Conservation (phyloP, 108 stramenopile species). For the Cafeteria roenbergensis region DNA sequence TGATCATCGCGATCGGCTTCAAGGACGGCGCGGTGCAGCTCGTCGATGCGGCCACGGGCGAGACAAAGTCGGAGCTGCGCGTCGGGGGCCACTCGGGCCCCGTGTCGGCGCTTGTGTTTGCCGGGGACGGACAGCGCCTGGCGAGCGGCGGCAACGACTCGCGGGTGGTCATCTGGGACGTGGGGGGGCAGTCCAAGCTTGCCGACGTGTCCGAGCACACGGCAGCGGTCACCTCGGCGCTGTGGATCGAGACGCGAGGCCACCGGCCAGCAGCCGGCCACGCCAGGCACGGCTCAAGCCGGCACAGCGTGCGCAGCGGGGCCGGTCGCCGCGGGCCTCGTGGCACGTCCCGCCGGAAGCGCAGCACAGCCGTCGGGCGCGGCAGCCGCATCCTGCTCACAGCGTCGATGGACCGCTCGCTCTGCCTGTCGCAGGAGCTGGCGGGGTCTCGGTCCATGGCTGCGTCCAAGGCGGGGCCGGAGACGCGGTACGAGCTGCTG, state of each 20-base stretch:
- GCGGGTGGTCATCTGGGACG: constrained; percentile 3
- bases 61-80: not conserved
- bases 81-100: not conserved
- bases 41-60: not conserved
- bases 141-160: not conserved
- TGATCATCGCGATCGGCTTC: constrained; percentile 3
- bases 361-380: too few species aligned
- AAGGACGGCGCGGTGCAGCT: not conserved
- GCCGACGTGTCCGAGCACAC: not conserved
- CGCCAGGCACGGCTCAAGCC: too few species aligned
- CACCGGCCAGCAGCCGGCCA: too few species aligned
- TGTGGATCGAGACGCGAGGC: not conserved
- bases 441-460: too few species aligned
- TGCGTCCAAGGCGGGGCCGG: too few species aligned
- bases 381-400: too few species aligned
- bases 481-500: not conserved
- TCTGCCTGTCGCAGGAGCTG: too few species aligned
- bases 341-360: too few species aligned
- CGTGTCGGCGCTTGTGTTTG: not conserved
- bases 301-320: too few species aligned
- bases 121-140: not conserved
- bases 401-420: too few species aligned
- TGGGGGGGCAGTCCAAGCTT: not conserved
- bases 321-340: too few species aligned
- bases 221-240: not conserved